Evolutionary conservation across 805 yeast species (phyloP).

Genomic region (Cyberlindnera nakhonratchasimensis): DNA sequence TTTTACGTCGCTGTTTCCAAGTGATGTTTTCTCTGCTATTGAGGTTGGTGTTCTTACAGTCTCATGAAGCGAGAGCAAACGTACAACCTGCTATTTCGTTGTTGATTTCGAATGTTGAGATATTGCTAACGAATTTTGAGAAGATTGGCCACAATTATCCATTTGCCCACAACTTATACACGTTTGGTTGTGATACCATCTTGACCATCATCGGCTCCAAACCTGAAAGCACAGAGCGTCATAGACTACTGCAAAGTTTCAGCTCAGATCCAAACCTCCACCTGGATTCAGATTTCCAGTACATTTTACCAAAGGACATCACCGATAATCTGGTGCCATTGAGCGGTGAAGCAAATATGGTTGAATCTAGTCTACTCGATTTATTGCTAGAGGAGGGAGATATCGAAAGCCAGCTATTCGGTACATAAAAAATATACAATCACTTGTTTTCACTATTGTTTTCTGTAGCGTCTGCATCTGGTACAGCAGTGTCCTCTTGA

Average conservation of each 20-base stretch:
- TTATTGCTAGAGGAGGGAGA: constrained; percentile 8
- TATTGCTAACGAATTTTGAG: constrained; percentile 8
- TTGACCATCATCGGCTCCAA: constrained; percentile 3
- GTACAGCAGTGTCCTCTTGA: constrained; percentile 7
- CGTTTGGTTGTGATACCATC: constrained; percentile 8
- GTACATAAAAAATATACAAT: background rate
- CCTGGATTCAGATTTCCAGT: constrained; percentile 8
- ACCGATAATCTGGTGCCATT: constrained; percentile 1
- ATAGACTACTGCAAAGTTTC: constrained; percentile 2
- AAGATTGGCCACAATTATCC: constrained; percentile 5
- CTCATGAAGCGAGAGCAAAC: constrained; percentile 3
- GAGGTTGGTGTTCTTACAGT: constrained; percentile 10
- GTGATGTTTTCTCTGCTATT: constrained; percentile 11
- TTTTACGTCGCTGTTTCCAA: constrained; percentile 16
- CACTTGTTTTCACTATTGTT: background rate
- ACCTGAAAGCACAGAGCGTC: constrained; percentile 4
- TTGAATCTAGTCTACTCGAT: constrained; percentile 1
- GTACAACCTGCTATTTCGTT: constrained; percentile 1
- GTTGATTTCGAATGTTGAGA: constrained; percentile 6
- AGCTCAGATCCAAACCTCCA: background rate
- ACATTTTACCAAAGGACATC: constrained; percentile 12
- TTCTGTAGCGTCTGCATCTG: background rate
- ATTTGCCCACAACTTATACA: constrained; percentile 6
- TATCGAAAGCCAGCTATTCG: constrained; percentile 7
- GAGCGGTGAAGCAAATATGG: constrained; percentile 5